Base-by-base conservation (phyloP, 2,329 filamentous ascomycete species). In the Penicillium brasilianum region DNA sequence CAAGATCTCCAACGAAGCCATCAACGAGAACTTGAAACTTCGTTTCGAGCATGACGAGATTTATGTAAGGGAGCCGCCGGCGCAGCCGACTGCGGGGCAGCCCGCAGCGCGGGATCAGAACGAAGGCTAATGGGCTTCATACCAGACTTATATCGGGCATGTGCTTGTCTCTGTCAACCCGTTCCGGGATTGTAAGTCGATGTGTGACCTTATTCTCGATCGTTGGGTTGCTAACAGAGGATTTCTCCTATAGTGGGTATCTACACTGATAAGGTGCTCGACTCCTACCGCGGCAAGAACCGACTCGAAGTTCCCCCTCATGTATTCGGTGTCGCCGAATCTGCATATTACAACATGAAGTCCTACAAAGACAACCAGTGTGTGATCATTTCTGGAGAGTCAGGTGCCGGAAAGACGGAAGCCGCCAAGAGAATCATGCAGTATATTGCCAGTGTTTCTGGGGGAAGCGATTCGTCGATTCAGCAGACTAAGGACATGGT, bases 401-500 rank as follows among this genome's bases (percentile, higher is more conserved):
- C 95, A 2, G 95, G 95, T 75, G 95, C 95, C 36, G 95, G 95
- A 77, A 99, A 99, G 84, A 99, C 95, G 14, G 95, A 99, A 80
- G 95, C 95, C 5, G 95, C 95, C 62, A 98, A 99, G 85, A 90
- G 94, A 71, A 91, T 99, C 73, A 99, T 99, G 94, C 95, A 99
- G 81, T 99, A 99, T 80, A 98, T 99, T 77, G 95, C 95, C 68
- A 98, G 90, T 76, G 94, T 98, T 9, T 98, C 95, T 1, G 93
- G 93, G 44, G 92, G 93, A 66, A 85, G 77, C 66, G 89, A 92
- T 69, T 90, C 90, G 60, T 92, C 93, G 55, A 97, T 98, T 75
- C 90, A 98, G 79, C 87, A 97, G 78, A 96, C 95, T 77, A 99
- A 98, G 83, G 93, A 99, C 80, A 99, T 98, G 94, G 94, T 98